Percentiles rank a stretch among this genome's conserved stretches.
These are phyloP conservation scores for Solanum bukasovii DNA, from an alignment of 257 asterid species.

Conservation along the genomic window DNA sequence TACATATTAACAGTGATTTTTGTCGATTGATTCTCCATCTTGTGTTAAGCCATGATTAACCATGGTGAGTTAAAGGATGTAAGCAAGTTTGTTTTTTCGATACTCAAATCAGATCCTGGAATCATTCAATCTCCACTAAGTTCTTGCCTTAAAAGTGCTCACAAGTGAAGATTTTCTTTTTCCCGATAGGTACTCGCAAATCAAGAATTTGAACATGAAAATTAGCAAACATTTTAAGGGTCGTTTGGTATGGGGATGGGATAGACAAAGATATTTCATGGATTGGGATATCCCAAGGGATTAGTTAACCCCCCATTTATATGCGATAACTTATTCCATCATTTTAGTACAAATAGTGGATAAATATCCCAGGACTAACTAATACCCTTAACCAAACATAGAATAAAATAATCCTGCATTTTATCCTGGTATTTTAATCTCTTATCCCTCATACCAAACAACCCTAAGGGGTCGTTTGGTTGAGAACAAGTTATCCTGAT, in stretches of 20 bases:
- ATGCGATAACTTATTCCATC: no score
- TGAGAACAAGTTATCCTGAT: not conserved
- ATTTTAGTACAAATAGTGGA: no score
- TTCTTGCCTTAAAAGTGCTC: not conserved
- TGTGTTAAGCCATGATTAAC: not conserved
- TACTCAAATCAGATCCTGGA: not conserved
- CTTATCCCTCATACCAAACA: not conserved
- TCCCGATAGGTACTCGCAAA: no score
- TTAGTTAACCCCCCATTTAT: no score
- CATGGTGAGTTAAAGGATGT: not conserved
- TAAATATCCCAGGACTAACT: no score
- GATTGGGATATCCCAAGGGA: not conserved
- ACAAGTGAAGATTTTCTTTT: not conserved
- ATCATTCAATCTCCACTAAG: no score
- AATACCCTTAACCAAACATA: no score
- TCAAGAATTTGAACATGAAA: no score
- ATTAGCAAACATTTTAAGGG: no score
- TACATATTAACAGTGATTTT: not conserved
- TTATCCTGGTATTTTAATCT: not conserved
- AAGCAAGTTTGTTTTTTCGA: not conserved
- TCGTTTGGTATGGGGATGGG: not conserved
- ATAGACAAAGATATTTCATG: not conserved
- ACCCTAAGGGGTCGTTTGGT: not conserved
- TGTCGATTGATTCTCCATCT: not conserved
- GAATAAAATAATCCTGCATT: no score